Base-by-base conservation (phyloP, 768 basidiomycete species). In the Boletus subparvulus region DNA sequence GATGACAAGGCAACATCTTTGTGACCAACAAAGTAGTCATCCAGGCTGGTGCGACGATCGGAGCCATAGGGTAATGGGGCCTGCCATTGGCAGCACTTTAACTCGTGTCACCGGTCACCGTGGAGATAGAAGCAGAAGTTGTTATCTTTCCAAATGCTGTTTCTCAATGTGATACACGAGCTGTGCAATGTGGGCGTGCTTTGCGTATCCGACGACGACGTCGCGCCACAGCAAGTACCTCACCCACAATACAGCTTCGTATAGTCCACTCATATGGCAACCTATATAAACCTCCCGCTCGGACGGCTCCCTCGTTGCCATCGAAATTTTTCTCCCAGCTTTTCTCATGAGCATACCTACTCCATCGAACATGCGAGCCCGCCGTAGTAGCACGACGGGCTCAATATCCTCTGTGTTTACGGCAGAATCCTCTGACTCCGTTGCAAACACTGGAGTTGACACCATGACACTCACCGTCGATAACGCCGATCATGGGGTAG, bases 241-340 rank as follows among this genome's bases (percentile, higher is more conserved):
- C 42, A 24, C 33, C 45, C 24, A n/a, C 52, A 43, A 46, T n/a
- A 46, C 47, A 52, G 50, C 59, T 48, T 60, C 56, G 5, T 35
- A 17, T 26, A 36, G 35, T 36, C 26, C 40, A 6, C 33, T 8
- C 7, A 46, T 9, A 32, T 39, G 35, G 13, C 12, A 19, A 35
- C 44, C 45, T 14, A 64, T 65, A 65, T 53, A 64, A 66, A n/a
- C 33, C 32, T 12, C 24, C 21, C 39, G 2, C 16, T 21, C 21
- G 21, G 16, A 17, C 6, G 28, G 16, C 26, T 16, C 28, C 45
- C 24, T 11, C 21, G 0, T 5, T 19, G 21, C 16, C 45, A 39
- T 21, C 39, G 4, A 44, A 6, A 12, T 8, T 14, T 35, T 37
- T 30, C 19, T n/a, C 44, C 19, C 52, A 30, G 14, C 35, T 36